Percentiles rank a stretch among this genome's conserved stretches.
phyloP scores from a whole-genome alignment of 1,139 yeast genomes.

The Kodamaea plutei region DNA sequence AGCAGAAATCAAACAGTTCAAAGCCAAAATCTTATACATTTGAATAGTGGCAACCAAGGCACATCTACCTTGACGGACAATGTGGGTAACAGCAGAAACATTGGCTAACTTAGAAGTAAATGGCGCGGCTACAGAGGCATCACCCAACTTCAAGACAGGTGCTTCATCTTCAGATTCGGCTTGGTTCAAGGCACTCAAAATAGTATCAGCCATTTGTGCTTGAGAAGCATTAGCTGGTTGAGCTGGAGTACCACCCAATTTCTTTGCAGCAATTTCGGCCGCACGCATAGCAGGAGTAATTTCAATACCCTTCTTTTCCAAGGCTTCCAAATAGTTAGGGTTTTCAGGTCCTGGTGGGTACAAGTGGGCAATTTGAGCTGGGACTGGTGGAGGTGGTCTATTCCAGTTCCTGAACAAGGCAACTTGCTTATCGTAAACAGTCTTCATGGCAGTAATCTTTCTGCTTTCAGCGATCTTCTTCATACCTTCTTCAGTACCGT shows the following conservation, averaged over 20 bases:
- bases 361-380: slow-evolving; percentile 81
- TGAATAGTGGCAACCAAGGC: slow-evolving; percentile 96
- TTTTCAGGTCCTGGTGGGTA: slow-evolving; percentile 94
- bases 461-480: slow-evolving; percentile 83
- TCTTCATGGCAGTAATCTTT: slow-evolving; percentile 59
- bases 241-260: slow-evolving; percentile 29
- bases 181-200: slow-evolving; percentile 66
- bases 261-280: slow-evolving; percentile 51
- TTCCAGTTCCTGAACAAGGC: slow-evolving; percentile 77
- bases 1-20: slow-evolving; percentile 95
- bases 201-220: slow-evolving; percentile 63
- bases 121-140: slow-evolving; percentile 99
- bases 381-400: slow-evolving; percentile 83
- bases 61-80: slow-evolving; percentile 97
- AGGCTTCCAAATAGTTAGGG: slow-evolving; percentile 81
- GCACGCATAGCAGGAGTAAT: slow-evolving; percentile 64
- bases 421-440: slow-evolving; percentile 80
- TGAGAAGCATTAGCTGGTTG: slow-evolving; percentile 34
- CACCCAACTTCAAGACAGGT: slow-evolving; percentile 92
- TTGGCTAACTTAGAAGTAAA: slow-evolving; percentile 91
- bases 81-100: slow-evolving; percentile 89
- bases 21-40: slow-evolving; percentile 96
- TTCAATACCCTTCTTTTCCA: slow-evolving; percentile 77
- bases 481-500: slow-evolving; percentile 95
- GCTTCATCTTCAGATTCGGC: slow-evolving; percentile 79